These are phyloP conservation scores for Amaranthus tricolor DNA, from an alignment of 179 eudicot species.

Conservation along the genomic window DNA sequence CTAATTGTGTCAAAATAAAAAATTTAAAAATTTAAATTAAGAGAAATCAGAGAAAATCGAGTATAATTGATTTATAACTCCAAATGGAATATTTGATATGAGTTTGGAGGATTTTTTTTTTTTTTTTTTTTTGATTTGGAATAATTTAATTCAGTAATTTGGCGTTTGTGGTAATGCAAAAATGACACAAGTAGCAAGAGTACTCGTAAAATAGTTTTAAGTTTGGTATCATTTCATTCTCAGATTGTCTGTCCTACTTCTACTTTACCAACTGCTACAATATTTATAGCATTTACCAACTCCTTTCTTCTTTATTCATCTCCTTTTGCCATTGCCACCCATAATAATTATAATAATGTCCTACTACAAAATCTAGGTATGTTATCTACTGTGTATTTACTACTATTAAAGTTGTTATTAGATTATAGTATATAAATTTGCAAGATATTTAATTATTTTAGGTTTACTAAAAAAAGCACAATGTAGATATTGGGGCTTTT, in stretches of 20 bases:
- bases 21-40: too few relatives aligned
- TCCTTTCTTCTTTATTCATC: not conserved
- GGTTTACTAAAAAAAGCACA: too few relatives aligned
- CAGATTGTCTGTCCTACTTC: slow-evolving; percentile 11
- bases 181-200: not conserved
- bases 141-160: not conserved
- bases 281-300: not conserved
- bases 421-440: too few relatives aligned
- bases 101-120: not conserved
- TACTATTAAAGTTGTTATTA: too few relatives aligned
- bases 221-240: not conserved
- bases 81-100: not conserved
- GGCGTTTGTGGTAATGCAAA: slow-evolving; percentile 15
- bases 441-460: too few relatives aligned
- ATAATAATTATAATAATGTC: not conserved
- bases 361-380: slow-evolving; percentile 1
- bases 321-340: not conserved
- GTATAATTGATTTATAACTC: not conserved
- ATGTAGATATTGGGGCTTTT: too few relatives aligned
- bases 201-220: not conserved
- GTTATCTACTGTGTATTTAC: not conserved
- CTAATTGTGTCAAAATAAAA: too few relatives aligned
- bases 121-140: too few relatives aligned
- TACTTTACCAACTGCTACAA: slow-evolving; percentile 6
- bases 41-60: slow-evolving; percentile 9